Evolutionary conservation across 192 early-diverging fungal genomes (phyloP), one percentile per base, ranked within the genome.

Genomic region (Coemansia sp.): DNA sequence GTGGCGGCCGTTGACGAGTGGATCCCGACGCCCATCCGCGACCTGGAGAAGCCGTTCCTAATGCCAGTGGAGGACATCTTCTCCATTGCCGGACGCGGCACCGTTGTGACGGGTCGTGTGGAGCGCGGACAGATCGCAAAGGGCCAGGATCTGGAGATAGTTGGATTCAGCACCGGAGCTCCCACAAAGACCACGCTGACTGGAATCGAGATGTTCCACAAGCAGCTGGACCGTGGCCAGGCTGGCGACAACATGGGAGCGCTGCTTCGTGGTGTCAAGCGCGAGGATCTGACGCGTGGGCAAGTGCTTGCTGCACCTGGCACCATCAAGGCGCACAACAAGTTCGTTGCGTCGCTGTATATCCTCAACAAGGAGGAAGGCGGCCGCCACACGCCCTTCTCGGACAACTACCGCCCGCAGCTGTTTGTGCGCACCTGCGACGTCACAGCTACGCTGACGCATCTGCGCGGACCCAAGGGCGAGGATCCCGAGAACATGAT

Each of bases 181-280:
- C 91, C 90, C 58, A 81, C 89, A 69, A 96, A 96, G 89, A 97
- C 96, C 63, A 96, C 88, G 16, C 84, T 98, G 63, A 99, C 94
- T n/a, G 94, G 96, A 67, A 90, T 99, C 66, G 97, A 99, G 80
- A 98, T 98, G 95, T 97, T 97, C 94, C 96, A 96, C 88, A 98
- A 99, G 87, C 93, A 96, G 88, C 90, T 99, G 61, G 95, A 97
- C 74, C 89, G 88, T 73, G 97, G 94, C 73, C 91, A 96, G 80
- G 94, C 97, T 65, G 96, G 97, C 80, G 96, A 99, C 82, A 97
- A 99, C 87, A 96, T 97, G 88, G 96, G 97, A 61, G 93, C 94
- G 39, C 88, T 98, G 55, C 87, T 99, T 63, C 95, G 97, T 82
- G 95, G 95, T 81, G 87, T 99, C 41, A 97, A 98, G 90, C 92